Evolutionary conservation across 1,139 yeast genomes (phyloP).

Genomic region (Petasospora rhodanensis): DNA sequence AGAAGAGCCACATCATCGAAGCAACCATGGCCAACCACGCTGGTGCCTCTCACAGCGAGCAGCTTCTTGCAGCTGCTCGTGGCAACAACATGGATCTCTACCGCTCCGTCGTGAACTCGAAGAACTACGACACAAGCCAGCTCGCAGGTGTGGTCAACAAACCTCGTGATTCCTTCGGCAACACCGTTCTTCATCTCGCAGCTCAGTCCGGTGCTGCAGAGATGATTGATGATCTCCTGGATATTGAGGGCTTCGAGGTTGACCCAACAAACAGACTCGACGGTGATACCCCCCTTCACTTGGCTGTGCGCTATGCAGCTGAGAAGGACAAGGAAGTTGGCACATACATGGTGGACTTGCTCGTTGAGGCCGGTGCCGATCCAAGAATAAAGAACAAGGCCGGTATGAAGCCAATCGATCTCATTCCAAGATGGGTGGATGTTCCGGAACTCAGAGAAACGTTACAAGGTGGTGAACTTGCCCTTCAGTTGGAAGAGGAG

Average conservation of each 20-base stretch:
- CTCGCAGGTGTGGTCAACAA: constrained; percentile 63
- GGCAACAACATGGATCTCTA: constrained; percentile 81
- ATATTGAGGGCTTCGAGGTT: constrained; percentile 86
- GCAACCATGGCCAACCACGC: too few species aligned
- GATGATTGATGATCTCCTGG: constrained; percentile 75
- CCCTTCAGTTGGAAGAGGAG: constrained; percentile 33
- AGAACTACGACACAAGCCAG: constrained; percentile 38
- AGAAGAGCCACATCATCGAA: constrained; percentile 7
- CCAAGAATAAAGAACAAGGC: constrained; percentile 52
- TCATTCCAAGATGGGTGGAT: constrained; percentile 43
- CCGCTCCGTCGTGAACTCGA: constrained; percentile 47
- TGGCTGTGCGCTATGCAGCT: constrained; percentile 75
- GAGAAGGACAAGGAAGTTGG: constrained; percentile 84
- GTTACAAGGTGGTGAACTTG: constrained; percentile 81
- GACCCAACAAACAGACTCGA: constrained; percentile 70
- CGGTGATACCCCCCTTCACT: constrained; percentile 87
- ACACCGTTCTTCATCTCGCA: constrained; percentile 78
- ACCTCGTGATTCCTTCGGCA: constrained; percentile 75
- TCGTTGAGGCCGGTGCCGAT: constrained; percentile 91
- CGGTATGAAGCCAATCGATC: constrained; percentile 73
- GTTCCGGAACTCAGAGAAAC: constrained; percentile 56
- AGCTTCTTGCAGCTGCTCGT: constrained; percentile 80
- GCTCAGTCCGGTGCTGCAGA: constrained; percentile 83
- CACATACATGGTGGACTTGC: constrained; percentile 67
- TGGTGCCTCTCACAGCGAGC: constrained; percentile 83